These are phyloP conservation scores for Thelonectria rubi DNA, from an alignment of 2,329 filamentous ascomycete species.

Conservation along the genomic window DNA sequence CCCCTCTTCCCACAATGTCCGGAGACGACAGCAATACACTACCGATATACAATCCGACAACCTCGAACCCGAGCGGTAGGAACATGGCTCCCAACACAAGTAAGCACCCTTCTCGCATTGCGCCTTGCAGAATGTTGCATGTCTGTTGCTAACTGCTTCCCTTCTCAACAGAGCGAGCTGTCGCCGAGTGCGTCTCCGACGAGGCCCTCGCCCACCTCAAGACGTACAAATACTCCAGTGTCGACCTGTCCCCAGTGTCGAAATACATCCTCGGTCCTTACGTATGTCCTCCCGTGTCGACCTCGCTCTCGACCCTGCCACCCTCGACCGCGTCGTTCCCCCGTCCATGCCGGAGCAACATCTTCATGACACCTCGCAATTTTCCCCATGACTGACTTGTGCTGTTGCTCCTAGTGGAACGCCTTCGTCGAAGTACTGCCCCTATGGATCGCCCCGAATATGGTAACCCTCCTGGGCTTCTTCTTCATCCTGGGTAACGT, in stretches of 20 bases:
- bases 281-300: constrained; percentile 64
- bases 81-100: constrained; percentile 49
- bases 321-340: background rate
- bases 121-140: background rate
- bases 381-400: constrained; percentile 30
- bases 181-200: constrained; percentile 81
- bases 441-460: constrained; percentile 96
- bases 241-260: constrained; percentile 94
- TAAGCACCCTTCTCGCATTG: constrained; percentile 38
- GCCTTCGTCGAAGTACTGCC: constrained; percentile 90
- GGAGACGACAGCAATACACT: constrained; percentile 47
- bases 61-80: constrained; percentile 39
- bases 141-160: background rate
- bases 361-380: constrained; percentile 20
- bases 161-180: constrained; percentile 39
- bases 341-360: constrained; percentile 1
- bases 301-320: constrained; percentile 12
- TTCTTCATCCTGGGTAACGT: constrained; percentile 92
- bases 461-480: constrained; percentile 96
- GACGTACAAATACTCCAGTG: constrained; percentile 95
- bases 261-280: constrained; percentile 95
- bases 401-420: constrained; percentile 78
- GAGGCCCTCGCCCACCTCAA: constrained; percentile 91
- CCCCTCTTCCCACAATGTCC: constrained; percentile 44
- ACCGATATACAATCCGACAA: constrained; percentile 44